phyloP scores from a whole-genome alignment of 495 filamentous ascomycete genomes.

The Penicillium psychrofluorescens region DNA sequence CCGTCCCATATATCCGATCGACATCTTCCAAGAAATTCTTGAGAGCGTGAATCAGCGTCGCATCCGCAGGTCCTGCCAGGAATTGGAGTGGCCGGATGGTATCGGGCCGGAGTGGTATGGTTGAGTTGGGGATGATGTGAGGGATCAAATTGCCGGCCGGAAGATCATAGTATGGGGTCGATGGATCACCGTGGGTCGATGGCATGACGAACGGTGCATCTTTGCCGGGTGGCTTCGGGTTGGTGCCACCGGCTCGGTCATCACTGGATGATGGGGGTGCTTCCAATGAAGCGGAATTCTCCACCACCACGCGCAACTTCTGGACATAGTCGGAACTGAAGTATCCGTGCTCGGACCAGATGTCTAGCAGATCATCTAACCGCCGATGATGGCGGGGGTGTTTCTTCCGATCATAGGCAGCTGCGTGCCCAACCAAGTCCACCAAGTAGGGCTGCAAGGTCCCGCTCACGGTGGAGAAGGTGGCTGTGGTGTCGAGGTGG shows the following conservation, averaged over 20 bases:
- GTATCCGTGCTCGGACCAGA: constrained; percentile 70
- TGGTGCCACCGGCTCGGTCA: constrained; percentile 11
- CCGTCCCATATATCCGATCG: constrained; percentile 49
- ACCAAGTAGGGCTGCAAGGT: constrained; percentile 55
- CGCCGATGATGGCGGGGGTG: constrained; percentile 60
- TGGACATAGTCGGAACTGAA: constrained; percentile 52
- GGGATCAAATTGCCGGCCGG: constrained; percentile 78
- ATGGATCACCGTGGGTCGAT: constrained; percentile 66
- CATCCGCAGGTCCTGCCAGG: constrained; percentile 62
- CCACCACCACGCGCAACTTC: constrained; percentile 52
- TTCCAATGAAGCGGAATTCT: constrained; percentile 30
- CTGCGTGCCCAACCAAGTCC: constrained; percentile 53
- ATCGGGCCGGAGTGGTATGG: constrained; percentile 60
- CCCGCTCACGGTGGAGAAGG: constrained; percentile 47
- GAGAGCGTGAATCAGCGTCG: constrained; percentile 55
- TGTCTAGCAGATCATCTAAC: constrained; percentile 54
- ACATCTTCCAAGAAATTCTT: constrained; percentile 62
- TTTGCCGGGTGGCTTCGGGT: constrained; percentile 31
- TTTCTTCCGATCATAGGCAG: constrained; percentile 49
- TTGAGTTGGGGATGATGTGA: constrained; percentile 69
- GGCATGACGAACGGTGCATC: constrained; percentile 65
- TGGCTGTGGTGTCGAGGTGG: constrained; percentile 36
- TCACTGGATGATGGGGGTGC: constrained; percentile 16
- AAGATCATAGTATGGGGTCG: constrained; percentile 74
- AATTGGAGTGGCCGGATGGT: constrained; percentile 71